These are phyloP conservation scores for Tylopilus subfusipes DNA, from an alignment of 768 basidiomycete species.

Conservation along the genomic window DNA sequence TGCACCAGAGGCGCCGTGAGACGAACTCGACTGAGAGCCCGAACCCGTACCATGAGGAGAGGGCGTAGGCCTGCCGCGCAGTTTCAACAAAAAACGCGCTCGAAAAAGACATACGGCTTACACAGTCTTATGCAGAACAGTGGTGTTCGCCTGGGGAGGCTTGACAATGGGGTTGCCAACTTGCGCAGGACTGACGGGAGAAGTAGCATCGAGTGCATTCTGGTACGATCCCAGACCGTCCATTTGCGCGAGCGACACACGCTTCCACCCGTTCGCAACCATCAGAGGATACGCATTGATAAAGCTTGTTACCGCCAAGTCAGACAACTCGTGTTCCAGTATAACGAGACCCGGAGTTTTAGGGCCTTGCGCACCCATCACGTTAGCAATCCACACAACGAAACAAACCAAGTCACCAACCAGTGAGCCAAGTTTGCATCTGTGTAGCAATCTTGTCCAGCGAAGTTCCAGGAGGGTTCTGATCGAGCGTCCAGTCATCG, in stretches of 20 bases:
- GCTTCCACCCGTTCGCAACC: conserved; percentile 66
- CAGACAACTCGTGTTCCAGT: conserved; percentile 79
- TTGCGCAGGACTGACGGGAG: conserved; percentile 24
- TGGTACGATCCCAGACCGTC: conserved; percentile 43
- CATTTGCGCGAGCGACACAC: conserved; percentile 50
- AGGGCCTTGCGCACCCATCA: conserved; percentile 39
- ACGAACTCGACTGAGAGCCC: conserved; percentile 6
- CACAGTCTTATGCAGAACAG: conserved; percentile 1
- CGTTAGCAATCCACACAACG: not conserved
- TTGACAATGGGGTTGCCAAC: conserved; percentile 20
- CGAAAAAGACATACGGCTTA: conserved; percentile 1
- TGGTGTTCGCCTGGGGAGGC: conserved; percentile 15
- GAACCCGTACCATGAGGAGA: not conserved
- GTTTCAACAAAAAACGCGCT: not conserved
- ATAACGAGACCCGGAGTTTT: conserved; percentile 78
- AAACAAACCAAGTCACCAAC: conserved; percentile 27
- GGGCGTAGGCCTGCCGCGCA: conserved; percentile 2
- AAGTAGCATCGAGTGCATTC: conserved; percentile 38
- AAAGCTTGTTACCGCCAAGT: conserved; percentile 61
- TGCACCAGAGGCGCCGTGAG: conserved; percentile 16
- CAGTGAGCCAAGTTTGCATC: conserved; percentile 57
- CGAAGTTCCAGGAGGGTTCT: conserved; percentile 40
- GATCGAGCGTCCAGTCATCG: conserved; percentile 67
- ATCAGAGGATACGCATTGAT: conserved; percentile 62
- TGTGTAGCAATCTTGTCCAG: conserved; percentile 41